Evolutionary conservation across 805 yeast genomes (phyloP).

Genomic region (Saccharomycopsis lassenensis): DNA sequence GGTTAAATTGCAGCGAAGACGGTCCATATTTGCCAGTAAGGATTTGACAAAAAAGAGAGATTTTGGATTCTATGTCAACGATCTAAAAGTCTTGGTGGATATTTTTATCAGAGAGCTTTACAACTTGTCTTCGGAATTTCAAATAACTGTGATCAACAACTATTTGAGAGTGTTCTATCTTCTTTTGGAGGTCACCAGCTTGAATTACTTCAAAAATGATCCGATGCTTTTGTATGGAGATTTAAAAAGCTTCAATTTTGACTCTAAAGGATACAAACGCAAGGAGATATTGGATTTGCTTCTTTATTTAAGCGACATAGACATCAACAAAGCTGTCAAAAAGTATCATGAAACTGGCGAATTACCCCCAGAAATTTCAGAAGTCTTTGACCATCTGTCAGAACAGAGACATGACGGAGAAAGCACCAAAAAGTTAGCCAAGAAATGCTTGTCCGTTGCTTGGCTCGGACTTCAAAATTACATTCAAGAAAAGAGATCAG

Average conservation of each 20-base stretch:
- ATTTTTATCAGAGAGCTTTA: constrained; percentile 46
- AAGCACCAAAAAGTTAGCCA: constrained; percentile 14
- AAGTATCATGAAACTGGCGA: constrained; percentile 5
- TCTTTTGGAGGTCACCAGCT: constrained; percentile 35
- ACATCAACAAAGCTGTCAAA: constrained; percentile 8
- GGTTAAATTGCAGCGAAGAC: neutral
- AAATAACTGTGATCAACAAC: constrained; percentile 31
- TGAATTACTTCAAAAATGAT: constrained; percentile 21
- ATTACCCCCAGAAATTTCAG: constrained; percentile 1
- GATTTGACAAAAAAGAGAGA: neutral
- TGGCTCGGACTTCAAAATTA: constrained; percentile 15
- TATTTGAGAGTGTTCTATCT: constrained; percentile 43
- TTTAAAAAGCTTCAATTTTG: constrained; percentile 4
- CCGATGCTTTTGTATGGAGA: neutral
- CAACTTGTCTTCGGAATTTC: constrained; percentile 32
- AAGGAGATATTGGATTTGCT: constrained; percentile 15
- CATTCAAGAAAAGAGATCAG: constrained; percentile 5
- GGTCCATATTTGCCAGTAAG: neutral
- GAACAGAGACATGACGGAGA: neutral
- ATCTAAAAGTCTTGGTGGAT: constrained; percentile 44
- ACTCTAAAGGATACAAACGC: constrained; percentile 13
- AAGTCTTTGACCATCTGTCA: neutral
- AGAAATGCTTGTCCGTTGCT: constrained; percentile 13
- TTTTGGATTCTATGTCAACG: constrained; percentile 36
- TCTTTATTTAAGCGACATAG: constrained; percentile 14